Base-by-base conservation (phyloP, 352 stramenopile species). In the Achlya hypogyna region DNA sequence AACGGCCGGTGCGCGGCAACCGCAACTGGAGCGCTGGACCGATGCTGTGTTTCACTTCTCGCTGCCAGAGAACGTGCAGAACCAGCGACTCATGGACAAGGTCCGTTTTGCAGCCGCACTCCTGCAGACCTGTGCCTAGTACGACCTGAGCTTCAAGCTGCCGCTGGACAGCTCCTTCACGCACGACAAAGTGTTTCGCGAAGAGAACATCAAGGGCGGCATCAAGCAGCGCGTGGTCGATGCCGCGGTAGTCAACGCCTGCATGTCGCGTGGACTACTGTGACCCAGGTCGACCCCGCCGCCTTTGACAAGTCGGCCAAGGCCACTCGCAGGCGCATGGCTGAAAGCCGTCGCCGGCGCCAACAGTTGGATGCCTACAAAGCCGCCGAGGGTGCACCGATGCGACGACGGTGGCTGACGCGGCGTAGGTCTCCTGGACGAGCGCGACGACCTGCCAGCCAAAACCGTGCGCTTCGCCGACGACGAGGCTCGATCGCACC, bases 161-260 rank as follows among this genome's bases (percentile, higher is more conserved):
- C 60, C 60, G 0, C 38, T 67, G 5, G 38, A 58, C 51, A 67
- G 60, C 28, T 58, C 38, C 34, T 67, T 67, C 34, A 67, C 60
- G 18, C 8, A 43, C 3, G 60, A 67, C 51, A 67, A 58, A 34
- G 18, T 58, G 4, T 67, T 67, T 23, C 38, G 34, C n/a, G 60
- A 67, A 23, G 42, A 67, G n/a, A 42, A 25, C 9, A 67, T 67
- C 60, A 67, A 67, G 34, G 60, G 60, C 51, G 51, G 28, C 60
- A 42, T 56, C 49, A 56, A 56, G 25, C 25, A 16, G 12, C 12
- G 12, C 38, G 38, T 45, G 38, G 12, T n/a, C 38, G 38, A 22
- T 16, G 49, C 16, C 2, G 1, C 49, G 2, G 25, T 56, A 56
- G 12, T 3, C 49, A 54, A 6, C 16, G 16, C 16, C 49, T 16